Conservation (phyloP, 2,329 filamentous ascomycete genomes). For the Harringtonia aguacate region DNA sequence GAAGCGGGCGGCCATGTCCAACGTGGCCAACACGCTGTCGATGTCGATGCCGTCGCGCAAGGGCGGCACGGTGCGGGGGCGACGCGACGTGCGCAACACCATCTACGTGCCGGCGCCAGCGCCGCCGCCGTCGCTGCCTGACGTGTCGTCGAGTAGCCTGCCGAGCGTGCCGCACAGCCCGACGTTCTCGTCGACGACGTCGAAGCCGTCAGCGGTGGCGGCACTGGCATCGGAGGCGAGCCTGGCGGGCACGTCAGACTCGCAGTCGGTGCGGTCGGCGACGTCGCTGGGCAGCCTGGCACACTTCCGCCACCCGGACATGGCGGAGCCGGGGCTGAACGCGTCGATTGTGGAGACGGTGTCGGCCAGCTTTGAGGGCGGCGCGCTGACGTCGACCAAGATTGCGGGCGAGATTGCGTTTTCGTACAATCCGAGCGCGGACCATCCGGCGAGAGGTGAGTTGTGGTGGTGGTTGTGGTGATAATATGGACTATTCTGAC, state of each 20-base stretch:
- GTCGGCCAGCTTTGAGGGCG: slow-evolving; percentile 72
- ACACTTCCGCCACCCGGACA: slow-evolving; percentile 70
- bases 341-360: slow-evolving; percentile 86
- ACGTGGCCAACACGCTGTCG: slow-evolving; percentile 62
- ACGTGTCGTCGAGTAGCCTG: slow-evolving; percentile 17
- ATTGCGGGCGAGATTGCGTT: slow-evolving; percentile 86
- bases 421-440: slow-evolving; percentile 54
- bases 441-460: slow-evolving; percentile 39
- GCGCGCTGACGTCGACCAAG: slow-evolving; percentile 57
- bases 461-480: slow-evolving; percentile 4
- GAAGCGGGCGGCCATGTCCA: slow-evolving; percentile 62
- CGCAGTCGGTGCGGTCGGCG: slow-evolving; percentile 81
- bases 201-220: slow-evolving; percentile 37
- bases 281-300: slow-evolving; percentile 63
- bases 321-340: slow-evolving; percentile 70
- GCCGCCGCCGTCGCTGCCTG: slow-evolving; percentile 39
- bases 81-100: slow-evolving; percentile 85
- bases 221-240: slow-evolving; percentile 53
- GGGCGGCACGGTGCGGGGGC: slow-evolving; percentile 69
- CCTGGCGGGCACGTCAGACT: slow-evolving; percentile 58
- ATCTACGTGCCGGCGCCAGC: slow-evolving; percentile 67
- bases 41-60: slow-evolving; percentile 56
- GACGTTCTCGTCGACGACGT: slow-evolving; percentile 18
- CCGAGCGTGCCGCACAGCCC: slow-evolving; percentile 16
- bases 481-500: neutral